Base-by-base conservation (phyloP, 2,329 filamentous ascomycete genomes). In the Ustulina deusta region DNA sequence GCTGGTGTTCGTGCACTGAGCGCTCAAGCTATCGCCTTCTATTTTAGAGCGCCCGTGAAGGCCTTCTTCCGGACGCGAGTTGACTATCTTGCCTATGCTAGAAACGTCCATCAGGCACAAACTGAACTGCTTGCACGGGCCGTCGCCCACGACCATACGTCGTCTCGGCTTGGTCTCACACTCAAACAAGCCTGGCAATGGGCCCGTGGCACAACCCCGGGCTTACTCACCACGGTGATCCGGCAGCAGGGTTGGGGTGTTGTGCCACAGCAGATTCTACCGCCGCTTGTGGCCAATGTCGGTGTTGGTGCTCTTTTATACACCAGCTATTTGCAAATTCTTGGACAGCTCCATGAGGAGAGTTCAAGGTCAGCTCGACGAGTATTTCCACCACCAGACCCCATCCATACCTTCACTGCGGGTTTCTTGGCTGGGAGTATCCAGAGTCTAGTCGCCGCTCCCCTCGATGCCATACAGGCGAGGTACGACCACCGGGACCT, bases 51-150 rank as follows among this genome's bases (percentile, higher is more conserved):
- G 0, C 94, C 94, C 0, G 92, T 94, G 61, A 97, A 97, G 81
- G 92, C 94, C 17, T 97, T 97, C 78, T 97, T 97, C 81, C 89
- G 93, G 69, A 94, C 93, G 1, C 85, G 94, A 66, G 93, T 97
- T 71, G 94, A 97, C 83, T 97, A 94, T 72, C 83, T 89, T 20
- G 86, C 86, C 1, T 89, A 88, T 69, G 87, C 86, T 2, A 82
- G 87, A 32, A 83, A 78, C 17, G 76, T 88, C 2, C 85, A 87
- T 68, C 79, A 86, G 70, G 81, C 83, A 40, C 83, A 84, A 65
- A 79, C 78, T 1, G 74, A 80, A 58, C 65, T 77, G 25, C 73
- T 84, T 49, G 73, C 78, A 51, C 77, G 77, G 66, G 80, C 79
- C 32, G 79, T 78, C 5, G 78, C 78, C 2, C 77, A 72, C 17